These are phyloP conservation scores for Dissophora ornata DNA, from an alignment of 192 early-diverging fungal species.

Conservation along the genomic window DNA sequence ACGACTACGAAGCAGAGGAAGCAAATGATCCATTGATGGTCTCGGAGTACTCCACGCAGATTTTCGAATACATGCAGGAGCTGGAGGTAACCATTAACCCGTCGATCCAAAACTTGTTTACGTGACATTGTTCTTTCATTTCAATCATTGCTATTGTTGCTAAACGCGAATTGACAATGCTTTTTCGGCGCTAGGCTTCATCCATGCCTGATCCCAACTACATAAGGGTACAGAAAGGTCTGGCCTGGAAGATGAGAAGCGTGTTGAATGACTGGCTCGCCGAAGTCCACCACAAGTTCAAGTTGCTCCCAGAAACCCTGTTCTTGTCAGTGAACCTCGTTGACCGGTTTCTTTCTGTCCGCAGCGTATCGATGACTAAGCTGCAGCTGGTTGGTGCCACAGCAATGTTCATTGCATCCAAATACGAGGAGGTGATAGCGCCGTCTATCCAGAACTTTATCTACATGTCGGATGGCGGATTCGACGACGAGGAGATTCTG, in stretches of 20 bases:
- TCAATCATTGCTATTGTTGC: too few species aligned
- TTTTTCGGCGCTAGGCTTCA: conserved; percentile 16
- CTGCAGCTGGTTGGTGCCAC: conserved; percentile 96
- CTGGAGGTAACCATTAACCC: conserved; percentile 80
- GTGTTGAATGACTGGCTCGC: conserved; percentile 97
- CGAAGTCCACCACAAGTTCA: conserved; percentile 92
- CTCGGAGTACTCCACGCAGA: conserved; percentile 93
- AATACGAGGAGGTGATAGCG: conserved; percentile 93
- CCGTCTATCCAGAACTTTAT: conserved; percentile 88
- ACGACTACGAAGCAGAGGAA: conserved; percentile 33
- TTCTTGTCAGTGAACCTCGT: conserved; percentile 94
- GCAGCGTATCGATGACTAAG: conserved; percentile 86
- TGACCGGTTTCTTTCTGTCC: conserved; percentile 91
- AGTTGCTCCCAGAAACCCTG: conserved; percentile 93
- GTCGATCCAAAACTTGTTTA: too few species aligned
- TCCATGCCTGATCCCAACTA: conserved; percentile 86
- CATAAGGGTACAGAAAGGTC: conserved; percentile 85
- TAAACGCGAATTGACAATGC: too few species aligned
- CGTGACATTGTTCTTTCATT: too few species aligned
- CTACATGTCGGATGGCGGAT: conserved; percentile 85
- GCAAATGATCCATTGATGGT: conserved; percentile 88
- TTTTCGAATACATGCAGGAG: conserved; percentile 86
- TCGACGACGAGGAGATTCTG: conserved; percentile 86
- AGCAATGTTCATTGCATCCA: conserved; percentile 89
- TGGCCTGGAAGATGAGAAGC: conserved; percentile 92